A percentile compares a stretch with the other conserved stretches of the same genome.
phyloP scores from a whole-genome alignment of 441 rosid species.

The Kokia cookei region DNA sequence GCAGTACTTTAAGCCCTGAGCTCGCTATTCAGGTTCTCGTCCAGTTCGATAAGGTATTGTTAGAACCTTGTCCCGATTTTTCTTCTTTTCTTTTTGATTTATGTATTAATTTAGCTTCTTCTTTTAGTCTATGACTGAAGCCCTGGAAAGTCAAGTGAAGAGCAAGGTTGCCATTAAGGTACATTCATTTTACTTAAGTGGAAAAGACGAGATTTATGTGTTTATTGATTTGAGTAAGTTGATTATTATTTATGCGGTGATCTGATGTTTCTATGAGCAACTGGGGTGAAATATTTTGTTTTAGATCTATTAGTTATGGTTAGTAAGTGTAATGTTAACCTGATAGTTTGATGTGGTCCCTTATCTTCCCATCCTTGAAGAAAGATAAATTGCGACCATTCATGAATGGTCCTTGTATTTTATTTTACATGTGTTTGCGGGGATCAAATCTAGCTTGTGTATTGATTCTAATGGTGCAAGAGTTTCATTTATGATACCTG shows the following conservation, averaged over 20 bases:
- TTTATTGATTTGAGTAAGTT: neutral
- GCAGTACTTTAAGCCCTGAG: constrained; percentile 87
- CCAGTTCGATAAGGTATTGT: constrained; percentile 89
- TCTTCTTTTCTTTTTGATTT: neutral
- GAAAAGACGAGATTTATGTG: neutral
- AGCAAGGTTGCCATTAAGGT: constrained; percentile 89
- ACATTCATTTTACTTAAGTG: neutral
- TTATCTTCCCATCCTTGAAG: neutral
- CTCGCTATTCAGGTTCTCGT: constrained; percentile 95
- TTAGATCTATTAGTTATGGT: neutral
- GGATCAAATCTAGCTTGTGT: neutral
- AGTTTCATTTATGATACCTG: neutral
- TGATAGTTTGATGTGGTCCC: neutral
- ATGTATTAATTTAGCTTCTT: neutral
- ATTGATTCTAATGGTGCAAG: neutral
- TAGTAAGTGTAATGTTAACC: neutral
- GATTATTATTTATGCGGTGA: neutral
- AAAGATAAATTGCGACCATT: neutral
- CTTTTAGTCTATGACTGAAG: constrained; percentile 86
- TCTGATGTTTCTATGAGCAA: neutral
- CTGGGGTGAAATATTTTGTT: neutral
- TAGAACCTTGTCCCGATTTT: neutral
- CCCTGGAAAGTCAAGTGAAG: constrained; percentile 84
- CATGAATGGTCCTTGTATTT: neutral
- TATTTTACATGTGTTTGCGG: neutral